Evolutionary conservation across 2,329 filamentous ascomycete species (phyloP).

Genomic region (Paradendryphiella salina): DNA sequence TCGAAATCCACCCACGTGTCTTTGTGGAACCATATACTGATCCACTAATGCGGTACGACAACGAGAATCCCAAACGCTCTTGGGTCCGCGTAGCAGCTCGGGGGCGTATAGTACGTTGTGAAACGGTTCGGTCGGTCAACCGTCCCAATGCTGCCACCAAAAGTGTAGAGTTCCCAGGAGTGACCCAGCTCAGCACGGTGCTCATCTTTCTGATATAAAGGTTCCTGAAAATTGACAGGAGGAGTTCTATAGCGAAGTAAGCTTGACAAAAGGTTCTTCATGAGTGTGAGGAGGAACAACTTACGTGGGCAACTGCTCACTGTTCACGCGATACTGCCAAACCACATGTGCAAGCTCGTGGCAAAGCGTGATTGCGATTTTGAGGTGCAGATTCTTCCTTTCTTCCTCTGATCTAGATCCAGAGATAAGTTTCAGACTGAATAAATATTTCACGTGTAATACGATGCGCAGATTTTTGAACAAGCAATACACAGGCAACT

Average conservation of each 20-base stretch:
- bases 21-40: slow-evolving; percentile 4
- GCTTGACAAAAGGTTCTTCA: neutral
- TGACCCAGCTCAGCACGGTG: slow-evolving; percentile 3
- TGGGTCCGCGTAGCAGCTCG: too few relatives aligned
- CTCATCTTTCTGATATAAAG: neutral
- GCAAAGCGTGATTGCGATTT: slow-evolving; percentile 8
- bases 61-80: neutral
- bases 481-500: neutral
- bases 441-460: slow-evolving; percentile 6
- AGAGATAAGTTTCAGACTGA: neutral
- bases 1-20: slow-evolving; percentile 4
- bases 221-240: neutral
- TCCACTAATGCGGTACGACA: slow-evolving; percentile 9
- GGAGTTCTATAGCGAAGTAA: neutral
- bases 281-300: neutral
- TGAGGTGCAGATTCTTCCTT: neutral
- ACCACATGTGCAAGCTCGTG: slow-evolving; percentile 9
- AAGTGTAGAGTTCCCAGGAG: slow-evolving; percentile 7
- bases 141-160: slow-evolving; percentile 9
- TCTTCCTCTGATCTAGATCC: neutral
- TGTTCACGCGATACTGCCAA: slow-evolving; percentile 3
- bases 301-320: neutral
- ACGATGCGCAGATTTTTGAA: neutral
- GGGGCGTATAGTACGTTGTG: neutral
- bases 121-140: slow-evolving; percentile 5